Base-by-base conservation (phyloP, 2,329 filamentous ascomycete genomes). In the Thermomyces lanuginosus region DNA sequence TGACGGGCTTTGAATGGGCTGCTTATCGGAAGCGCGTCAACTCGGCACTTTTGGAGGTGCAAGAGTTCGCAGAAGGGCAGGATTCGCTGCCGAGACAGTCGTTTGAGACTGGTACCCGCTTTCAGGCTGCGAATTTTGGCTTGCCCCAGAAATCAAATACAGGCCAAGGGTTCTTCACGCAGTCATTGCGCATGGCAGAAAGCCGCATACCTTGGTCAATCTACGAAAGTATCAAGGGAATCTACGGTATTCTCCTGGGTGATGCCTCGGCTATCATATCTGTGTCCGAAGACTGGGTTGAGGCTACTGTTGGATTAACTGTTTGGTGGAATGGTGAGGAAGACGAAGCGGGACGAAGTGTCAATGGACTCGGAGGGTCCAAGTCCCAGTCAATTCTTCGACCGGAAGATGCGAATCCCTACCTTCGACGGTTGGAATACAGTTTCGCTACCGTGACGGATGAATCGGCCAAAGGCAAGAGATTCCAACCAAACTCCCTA, bases 291-390 rank as follows among this genome's bases (percentile, higher is more conserved):
- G 84, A 93, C 51, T 95, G 86, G 86, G 72, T 86, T 27, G 86
- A 95, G 56, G 84, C 82, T 0, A 78, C 76, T 0, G 57, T 93
- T 33, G 79, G 76, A 2, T 58, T 95, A 26, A 74, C 84, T 16
- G 74, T 78, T 4, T 95, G 86, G 86, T 92, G 84, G 83, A 76
- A 92, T 45, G 81, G 89, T 34, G 68, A 69, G n/a, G 69, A 72
- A 33, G 65, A 73, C 6, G 58, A 62, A 30, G 41, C 14, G n/a
- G n/a, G n/a, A n/a, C n/a, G n/a, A n/a, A n/a, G n/a, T n/a, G n/a
- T n/a, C n/a, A n/a, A n/a, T n/a, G n/a, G n/a, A n/a, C n/a, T n/a
- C 18, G 23, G 23, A 33, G 26, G 36, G 19, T 21, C 21, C 16
- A 37, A 40, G 16, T 33, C 38, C 16, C 54, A 54, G 29, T 52